Base-by-base conservation (phyloP, 495 filamentous ascomycete genomes). In the Tuber umbilicatum region DNA sequence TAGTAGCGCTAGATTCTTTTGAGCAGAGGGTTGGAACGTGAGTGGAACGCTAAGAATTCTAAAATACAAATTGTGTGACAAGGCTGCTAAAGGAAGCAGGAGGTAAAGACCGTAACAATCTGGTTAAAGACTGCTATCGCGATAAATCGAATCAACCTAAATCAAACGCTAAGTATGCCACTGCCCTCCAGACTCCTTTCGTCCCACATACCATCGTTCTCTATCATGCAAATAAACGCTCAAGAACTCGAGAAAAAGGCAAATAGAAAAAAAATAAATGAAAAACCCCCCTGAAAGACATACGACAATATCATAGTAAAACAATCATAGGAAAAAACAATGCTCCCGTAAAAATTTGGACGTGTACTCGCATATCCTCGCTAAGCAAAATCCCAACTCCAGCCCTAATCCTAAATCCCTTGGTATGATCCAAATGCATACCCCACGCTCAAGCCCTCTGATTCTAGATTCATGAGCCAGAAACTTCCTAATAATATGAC, bases 311-410 rank as follows among this genome's bases (percentile, higher is more conserved):
- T 5, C 27, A 35, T 35, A 31, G 10, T 64, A 35, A 64, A 64
- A 64, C 27, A 64, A 64, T 17, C 0, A 2, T 17, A 35, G 27
- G 1, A 27, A 35, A 64, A 64, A 64, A 64, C 50, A 60, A 60
- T 60, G n/a, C 50, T 27, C 50, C 50, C 50, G 10, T 60, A 35
- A 64, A 64, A 64, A 64, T 35, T 27, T 35, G 55, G 27, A 64
- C 4, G 2, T 35, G 27, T 31, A 5, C 55, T 64, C 55, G 55
- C 55, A 35, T 64, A 64, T 64, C 55, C 27, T 64, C 55, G 27
- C 31, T 64, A 64, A 64, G 19, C 55, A n/a, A 35, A 64, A 64
- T 17, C 55, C 55, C 55, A 64, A 64, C 55, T 64, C 55, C 55
- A 64, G 27, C 55, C n/a, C 55, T 64, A 17, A 31, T 16, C 55